Percentiles rank a stretch among this genome's conserved stretches.
These are phyloP conservation scores for Infundibulicybe gibba DNA, from an alignment of 768 basidiomycete species.

Conservation along the genomic window DNA sequence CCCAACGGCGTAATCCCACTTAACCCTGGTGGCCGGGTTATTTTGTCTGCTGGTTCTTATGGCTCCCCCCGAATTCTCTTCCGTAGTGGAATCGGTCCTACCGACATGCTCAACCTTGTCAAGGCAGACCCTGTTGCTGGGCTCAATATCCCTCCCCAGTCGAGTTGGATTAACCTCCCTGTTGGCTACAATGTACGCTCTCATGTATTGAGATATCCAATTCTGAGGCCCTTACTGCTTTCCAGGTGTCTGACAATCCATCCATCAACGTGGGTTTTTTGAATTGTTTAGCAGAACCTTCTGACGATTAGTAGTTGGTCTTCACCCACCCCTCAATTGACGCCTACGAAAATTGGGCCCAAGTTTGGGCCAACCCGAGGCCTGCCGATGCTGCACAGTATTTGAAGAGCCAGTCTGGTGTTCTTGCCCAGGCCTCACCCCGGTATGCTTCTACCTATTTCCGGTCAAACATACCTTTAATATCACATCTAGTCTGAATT, in stretches of 20 bases:
- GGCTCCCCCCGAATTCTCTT: slow-evolving; percentile 56
- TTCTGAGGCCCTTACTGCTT: not conserved
- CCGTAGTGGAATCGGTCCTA: slow-evolving; percentile 59
- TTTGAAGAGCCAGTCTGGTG: slow-evolving; percentile 44
- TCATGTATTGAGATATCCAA: not conserved
- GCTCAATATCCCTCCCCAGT: slow-evolving; percentile 41
- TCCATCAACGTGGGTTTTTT: slow-evolving; percentile 48
- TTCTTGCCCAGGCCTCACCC: slow-evolving; percentile 55
- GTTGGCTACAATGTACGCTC: slow-evolving; percentile 46
- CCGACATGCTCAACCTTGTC: slow-evolving; percentile 52
- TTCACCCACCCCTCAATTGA: slow-evolving; percentile 63
- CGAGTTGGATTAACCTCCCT: slow-evolving; percentile 55
- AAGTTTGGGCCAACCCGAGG: slow-evolving; percentile 51
- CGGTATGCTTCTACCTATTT: slow-evolving; percentile 24
- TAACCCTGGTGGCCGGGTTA: slow-evolving; percentile 53
- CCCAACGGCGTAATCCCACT: slow-evolving; percentile 53
- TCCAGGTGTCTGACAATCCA: slow-evolving; percentile 54
- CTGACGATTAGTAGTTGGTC: slow-evolving; percentile 35
- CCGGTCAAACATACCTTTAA: not conserved
- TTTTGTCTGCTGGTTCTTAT: slow-evolving; percentile 55
- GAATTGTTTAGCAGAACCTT: not conserved
- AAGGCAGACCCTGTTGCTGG: slow-evolving; percentile 41
- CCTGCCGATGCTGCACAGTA: slow-evolving; percentile 57
- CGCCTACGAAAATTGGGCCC: slow-evolving; percentile 64
- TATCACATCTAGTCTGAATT: slow-evolving; percentile 41